Evolutionary conservation across 768 basidiomycete genomes (phyloP).

Genomic region (Collybia sordida): DNA sequence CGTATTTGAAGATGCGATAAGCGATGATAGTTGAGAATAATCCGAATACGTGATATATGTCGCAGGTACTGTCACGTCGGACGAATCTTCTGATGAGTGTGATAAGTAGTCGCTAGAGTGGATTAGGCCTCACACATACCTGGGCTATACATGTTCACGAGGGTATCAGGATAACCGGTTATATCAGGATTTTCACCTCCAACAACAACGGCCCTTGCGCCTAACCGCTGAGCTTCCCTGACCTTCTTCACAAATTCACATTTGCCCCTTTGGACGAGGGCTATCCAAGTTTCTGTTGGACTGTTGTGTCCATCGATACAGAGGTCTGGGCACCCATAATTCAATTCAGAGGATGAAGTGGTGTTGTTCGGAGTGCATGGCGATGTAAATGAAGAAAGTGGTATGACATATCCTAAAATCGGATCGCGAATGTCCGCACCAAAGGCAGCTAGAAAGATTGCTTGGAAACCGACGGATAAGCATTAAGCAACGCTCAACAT

Average conservation of each 20-base stretch:
- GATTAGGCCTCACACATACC: slow-evolving; percentile 43
- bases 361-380: slow-evolving; percentile 43
- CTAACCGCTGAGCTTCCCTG: slow-evolving; percentile 66
- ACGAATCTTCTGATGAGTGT: slow-evolving; percentile 65
- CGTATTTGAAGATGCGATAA: slow-evolving; percentile 74
- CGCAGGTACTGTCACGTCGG: slow-evolving; percentile 80
- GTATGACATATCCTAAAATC: slow-evolving; percentile 71
- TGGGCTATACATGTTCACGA: slow-evolving; percentile 92
- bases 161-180: slow-evolving; percentile 67
- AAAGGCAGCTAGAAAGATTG: slow-evolving; percentile 54
- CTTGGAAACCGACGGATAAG: neutral
- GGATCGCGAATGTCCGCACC: slow-evolving; percentile 70
- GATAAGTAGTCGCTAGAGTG: slow-evolving; percentile 5
- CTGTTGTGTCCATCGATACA: slow-evolving; percentile 54
- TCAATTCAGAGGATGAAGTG: slow-evolving; percentile 25
- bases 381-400: slow-evolving; percentile 61
- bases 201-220: slow-evolving; percentile 89
- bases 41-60: slow-evolving; percentile 88
- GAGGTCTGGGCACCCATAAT: slow-evolving; percentile 68
- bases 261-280: slow-evolving; percentile 83
- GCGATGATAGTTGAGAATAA: slow-evolving; percentile 65
- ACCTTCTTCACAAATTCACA: slow-evolving; percentile 94
- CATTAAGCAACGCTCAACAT: slow-evolving; percentile 5
- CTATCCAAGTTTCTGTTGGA: slow-evolving; percentile 84
- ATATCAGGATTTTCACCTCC: slow-evolving; percentile 75